phyloP scores from a whole-genome alignment of 768 basidiomycete species.

The Guyanaporus albipodus region DNA sequence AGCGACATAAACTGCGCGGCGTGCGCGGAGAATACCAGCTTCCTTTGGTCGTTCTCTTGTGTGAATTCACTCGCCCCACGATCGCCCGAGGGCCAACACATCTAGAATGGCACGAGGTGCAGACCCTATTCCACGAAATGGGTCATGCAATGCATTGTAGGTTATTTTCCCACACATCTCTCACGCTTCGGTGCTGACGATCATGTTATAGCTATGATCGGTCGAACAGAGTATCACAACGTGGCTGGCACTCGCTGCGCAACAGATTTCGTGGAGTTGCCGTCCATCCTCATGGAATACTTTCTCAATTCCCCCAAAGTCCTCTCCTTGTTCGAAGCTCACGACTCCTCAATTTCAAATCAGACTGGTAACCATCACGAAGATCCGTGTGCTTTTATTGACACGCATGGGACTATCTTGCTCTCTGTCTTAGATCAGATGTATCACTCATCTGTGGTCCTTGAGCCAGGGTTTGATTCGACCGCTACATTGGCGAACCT shows the following conservation, averaged over 20 bases:
- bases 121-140: constrained; percentile 98
- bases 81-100: constrained; percentile 61
- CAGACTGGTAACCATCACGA: constrained; percentile 63
- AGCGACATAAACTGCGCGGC: constrained; percentile 55
- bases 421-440: constrained; percentile 85
- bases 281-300: constrained; percentile 98
- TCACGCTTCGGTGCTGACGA: constrained; percentile 2
- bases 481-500: constrained; percentile 62
- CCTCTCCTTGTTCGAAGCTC: constrained; percentile 68
- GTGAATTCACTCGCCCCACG: constrained; percentile 74
- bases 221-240: constrained; percentile 95
- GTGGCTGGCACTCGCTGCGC: constrained; percentile 97
- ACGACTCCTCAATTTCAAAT: constrained; percentile 42
- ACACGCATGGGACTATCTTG: constrained; percentile 87
- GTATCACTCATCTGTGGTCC: constrained; percentile 73
- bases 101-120: constrained; percentile 89
- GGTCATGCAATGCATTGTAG: constrained; percentile 99
- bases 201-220: constrained; percentile 80
- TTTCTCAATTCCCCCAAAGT: constrained; percentile 85
- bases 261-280: constrained; percentile 97
- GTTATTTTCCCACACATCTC: constrained; percentile 30
- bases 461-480: constrained; percentile 62
- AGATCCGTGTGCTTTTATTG: constrained; percentile 78
- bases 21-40: constrained; percentile 76
- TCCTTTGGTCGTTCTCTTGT: constrained; percentile 87